These are phyloP conservation scores for Tillandsia fasciculata DNA, from an alignment of 176 grass and related monocot genomes.

Conservation along the genomic window DNA sequence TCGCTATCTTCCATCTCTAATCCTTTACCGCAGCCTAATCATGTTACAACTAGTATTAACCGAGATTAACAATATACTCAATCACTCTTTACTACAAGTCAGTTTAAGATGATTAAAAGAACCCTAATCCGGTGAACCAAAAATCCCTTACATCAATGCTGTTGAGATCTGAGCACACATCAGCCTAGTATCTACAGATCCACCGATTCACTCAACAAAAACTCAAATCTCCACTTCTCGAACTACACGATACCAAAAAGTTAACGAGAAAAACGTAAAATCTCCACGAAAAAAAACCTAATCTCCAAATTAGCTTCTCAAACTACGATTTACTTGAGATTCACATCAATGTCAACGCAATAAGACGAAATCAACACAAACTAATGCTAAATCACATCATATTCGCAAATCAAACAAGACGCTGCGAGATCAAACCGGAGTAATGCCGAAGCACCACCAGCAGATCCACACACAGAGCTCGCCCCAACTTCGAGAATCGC, in stretches of 20 bases:
- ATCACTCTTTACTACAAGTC: not conserved
- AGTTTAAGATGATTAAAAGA: not conserved
- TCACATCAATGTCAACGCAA: not conserved
- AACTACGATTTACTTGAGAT: not conserved
- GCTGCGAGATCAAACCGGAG: no score
- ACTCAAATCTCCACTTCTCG: not conserved
- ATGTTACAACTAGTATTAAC: not conserved
- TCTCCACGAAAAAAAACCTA: not conserved
- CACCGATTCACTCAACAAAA: not conserved
- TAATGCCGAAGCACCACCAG: no score
- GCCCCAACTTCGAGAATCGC: no score
- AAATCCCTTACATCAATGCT: not conserved
- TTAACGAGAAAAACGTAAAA: not conserved
- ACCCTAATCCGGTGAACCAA: not conserved
- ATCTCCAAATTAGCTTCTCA: not conserved
- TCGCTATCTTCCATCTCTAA: constrained; percentile 33
- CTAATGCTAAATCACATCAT: not conserved
- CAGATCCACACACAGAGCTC: no score
- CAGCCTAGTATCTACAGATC: not conserved
- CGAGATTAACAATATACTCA: not conserved
- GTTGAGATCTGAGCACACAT: not conserved
- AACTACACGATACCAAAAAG: not conserved
- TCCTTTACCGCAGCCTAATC: not conserved
- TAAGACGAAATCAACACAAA: not conserved
- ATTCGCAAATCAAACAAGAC: not conserved